phyloP scores from a whole-genome alignment of 2,329 filamentous ascomycete species.

The Trichophyton mentagrophytes region DNA sequence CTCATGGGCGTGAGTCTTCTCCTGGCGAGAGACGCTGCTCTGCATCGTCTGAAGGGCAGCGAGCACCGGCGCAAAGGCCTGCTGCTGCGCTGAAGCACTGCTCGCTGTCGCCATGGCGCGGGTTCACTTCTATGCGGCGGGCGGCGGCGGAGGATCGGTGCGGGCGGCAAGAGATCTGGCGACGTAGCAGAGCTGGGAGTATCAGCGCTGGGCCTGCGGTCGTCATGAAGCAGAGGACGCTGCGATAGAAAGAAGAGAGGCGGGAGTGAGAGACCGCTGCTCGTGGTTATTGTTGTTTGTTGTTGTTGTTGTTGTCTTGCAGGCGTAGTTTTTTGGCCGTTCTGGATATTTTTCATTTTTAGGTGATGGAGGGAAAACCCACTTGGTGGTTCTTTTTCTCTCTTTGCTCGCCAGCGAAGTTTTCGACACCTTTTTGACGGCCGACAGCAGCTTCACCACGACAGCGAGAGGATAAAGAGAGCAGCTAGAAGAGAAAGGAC shows the following conservation, averaged over 20 bases:
- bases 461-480: not conserved
- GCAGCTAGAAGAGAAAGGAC: not conserved
- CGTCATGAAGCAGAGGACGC: not conserved
- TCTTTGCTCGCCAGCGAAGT: no score
- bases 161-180: not conserved
- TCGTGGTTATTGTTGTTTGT: not conserved
- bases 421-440: no score
- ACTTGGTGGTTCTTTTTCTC: no score
- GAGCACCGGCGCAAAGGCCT: conserved; percentile 72
- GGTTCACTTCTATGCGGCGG: not conserved
- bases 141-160: not conserved
- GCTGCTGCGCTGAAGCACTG: conserved; percentile 47
- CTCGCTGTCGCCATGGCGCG: conserved; percentile 54
- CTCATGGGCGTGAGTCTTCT: conserved; percentile 82
- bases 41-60: conserved; percentile 85
- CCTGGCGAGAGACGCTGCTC: conserved; percentile 62
- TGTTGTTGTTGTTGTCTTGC: not conserved
- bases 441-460: not conserved
- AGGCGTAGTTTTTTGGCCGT: not conserved
- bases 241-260: not conserved
- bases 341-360: not conserved
- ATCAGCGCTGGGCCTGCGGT: not conserved
- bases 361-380: no score
- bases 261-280: not conserved
- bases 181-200: not conserved